Evolutionary conservation across 441 rosid species (phyloP).

Genomic region (Erodium trifolium): DNA sequence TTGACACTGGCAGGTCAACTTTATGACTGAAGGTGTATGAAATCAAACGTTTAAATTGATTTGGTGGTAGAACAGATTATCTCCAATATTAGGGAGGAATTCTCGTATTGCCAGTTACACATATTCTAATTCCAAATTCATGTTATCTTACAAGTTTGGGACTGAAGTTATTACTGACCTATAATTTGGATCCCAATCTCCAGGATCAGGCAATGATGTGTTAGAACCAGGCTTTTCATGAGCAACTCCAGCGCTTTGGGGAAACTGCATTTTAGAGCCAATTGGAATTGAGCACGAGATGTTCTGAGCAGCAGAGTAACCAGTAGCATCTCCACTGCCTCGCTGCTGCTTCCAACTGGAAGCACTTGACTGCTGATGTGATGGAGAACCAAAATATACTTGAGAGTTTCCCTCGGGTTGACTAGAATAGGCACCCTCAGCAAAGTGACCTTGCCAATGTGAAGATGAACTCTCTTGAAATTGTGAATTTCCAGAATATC

Average conservation of each 20-base stretch:
- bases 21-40: too few relatives aligned
- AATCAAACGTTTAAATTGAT: too few relatives aligned
- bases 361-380: conserved; percentile 49
- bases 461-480: conserved; percentile 55
- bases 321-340: conserved; percentile 36
- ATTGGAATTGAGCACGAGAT: conserved; percentile 37
- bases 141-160: background rate
- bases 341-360: conserved; percentile 57
- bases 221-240: conserved; percentile 49
- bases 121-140: background rate
- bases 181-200: conserved; percentile 99
- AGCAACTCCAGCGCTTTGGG: conserved; percentile 36
- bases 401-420: conserved; percentile 58
- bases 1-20: too few relatives aligned
- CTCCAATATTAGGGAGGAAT: background rate
- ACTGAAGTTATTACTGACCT: conserved; percentile 42
- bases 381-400: conserved; percentile 38
- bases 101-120: background rate
- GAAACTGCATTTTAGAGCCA: conserved; percentile 34
- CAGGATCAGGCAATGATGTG: conserved; percentile 73
- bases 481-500: conserved; percentile 71
- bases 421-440: conserved; percentile 39
- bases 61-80: too few relatives aligned
- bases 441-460: conserved; percentile 63
- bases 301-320: conserved; percentile 43